Base-by-base conservation (phyloP, 208 protist species). In the Trypanosoma cruzi region DNA sequence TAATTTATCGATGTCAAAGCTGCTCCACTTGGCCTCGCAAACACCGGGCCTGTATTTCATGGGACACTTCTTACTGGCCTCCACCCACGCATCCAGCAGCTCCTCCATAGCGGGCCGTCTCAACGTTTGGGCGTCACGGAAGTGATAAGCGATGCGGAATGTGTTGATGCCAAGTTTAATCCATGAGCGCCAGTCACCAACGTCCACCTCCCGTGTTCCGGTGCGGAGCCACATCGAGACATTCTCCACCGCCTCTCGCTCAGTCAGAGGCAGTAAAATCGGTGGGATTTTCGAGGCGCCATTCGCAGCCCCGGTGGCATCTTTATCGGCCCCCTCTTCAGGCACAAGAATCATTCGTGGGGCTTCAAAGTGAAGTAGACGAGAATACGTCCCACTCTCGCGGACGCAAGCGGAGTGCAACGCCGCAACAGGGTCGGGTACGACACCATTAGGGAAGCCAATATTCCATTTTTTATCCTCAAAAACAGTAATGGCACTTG, bases 21-120 rank as follows among this genome's bases (percentile, higher is more conserved):
- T 75, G 40, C 83, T 50, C 90, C 90, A 95, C 37, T 76, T 72
- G 10, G 61, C 31, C 55, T 90, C 85, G 64, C 90, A 95, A 56
- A 88, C 84, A 49, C 90, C 90, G 7, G 53, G 65, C 67, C 76
- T 73, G 64, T 80, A 95, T 79, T 95, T 95, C 22, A 72, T 28
- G 11, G 84, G 77, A 56, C 85, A 93, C 63, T 89, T 81, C 26
- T 79, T 82, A 55, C 87, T 93, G 10, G 85, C 86, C 66, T 88
- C 82, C 18, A 77, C 67, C 90, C 90, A 95, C n/a, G 90, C 90
- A 28, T 93, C 82, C 6, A 93, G 75, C 77, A 95, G 81, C 73
- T 86, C 83, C 58, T 88, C 84, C 87, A 93, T 86, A 20, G 87
- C 85, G n/a, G 83, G 82, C 24, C 87, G 82, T 29, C 42, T 28